Evolutionary conservation across 2,329 filamentous ascomycete species (phyloP).

Genomic region (Cladophialophora psammophila): DNA sequence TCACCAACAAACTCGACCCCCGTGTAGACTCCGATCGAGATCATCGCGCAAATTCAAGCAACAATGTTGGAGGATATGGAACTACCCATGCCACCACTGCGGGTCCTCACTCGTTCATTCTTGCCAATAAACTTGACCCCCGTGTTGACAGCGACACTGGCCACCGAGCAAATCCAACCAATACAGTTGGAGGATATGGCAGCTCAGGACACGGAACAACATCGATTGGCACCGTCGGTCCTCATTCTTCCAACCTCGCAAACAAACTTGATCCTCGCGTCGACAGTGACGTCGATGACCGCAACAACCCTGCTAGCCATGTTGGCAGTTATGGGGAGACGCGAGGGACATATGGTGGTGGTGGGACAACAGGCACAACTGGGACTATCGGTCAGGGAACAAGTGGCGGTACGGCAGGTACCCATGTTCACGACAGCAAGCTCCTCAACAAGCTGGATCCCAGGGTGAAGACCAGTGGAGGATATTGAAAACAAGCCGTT

Average conservation of each 20-base stretch:
- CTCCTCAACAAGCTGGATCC: constrained; percentile 53
- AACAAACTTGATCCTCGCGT: constrained; percentile 53
- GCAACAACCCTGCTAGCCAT: constrained; percentile 30
- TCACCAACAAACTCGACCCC: constrained; percentile 52
- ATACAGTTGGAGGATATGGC: constrained; percentile 25
- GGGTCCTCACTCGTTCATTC: constrained; percentile 49
- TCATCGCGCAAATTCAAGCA: constrained; percentile 24
- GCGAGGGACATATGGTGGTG: constrained; percentile 26
- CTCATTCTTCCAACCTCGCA: constrained; percentile 48
- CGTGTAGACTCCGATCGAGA: constrained; percentile 43
- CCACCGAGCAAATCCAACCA: constrained; percentile 27
- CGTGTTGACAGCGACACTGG: constrained; percentile 44
- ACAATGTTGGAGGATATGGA: constrained; percentile 23
- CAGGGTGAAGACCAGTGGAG: constrained; percentile 37
- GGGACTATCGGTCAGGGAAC: constrained; percentile 31
- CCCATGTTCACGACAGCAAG: constrained; percentile 41
- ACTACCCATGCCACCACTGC: constrained; percentile 38
- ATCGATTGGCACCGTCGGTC: constrained; percentile 39
- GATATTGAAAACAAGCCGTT: neutral
- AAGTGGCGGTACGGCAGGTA: constrained; percentile 37
- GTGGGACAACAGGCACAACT: constrained; percentile 34
- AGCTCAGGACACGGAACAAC: constrained; percentile 14
- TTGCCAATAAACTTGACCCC: constrained; percentile 53
- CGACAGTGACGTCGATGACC: constrained; percentile 44
- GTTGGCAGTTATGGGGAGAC: constrained; percentile 32